Percentiles rank a stretch among this genome's conserved stretches.
phyloP scores from a whole-genome alignment of 108 stramenopile species.

The Pseudonitzschia multiseries region DNA sequence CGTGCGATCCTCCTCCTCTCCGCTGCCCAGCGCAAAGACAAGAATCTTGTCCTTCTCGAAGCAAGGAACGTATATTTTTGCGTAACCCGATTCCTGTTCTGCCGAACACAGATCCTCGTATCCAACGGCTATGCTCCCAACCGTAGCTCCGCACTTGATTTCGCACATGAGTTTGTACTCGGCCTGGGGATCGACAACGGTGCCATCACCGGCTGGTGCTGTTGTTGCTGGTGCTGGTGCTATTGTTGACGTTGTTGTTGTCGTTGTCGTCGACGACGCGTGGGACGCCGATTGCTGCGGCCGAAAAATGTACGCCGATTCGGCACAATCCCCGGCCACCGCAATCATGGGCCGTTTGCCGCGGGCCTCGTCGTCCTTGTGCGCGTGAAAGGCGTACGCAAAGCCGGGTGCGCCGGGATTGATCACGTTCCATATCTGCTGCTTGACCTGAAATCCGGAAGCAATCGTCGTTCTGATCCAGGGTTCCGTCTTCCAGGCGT shows the following conservation, averaged over 20 bases:
- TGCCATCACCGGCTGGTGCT: no score
- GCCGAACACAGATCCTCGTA: constrained; percentile 78
- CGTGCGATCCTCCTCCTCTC: constrained; percentile 36
- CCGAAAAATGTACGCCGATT: constrained; percentile 92
- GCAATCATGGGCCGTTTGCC: constrained; percentile 87
- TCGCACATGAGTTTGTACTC: constrained; percentile 88
- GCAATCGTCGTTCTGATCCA: constrained; percentile 87
- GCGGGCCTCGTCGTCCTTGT: constrained; percentile 34
- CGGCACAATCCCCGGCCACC: constrained; percentile 94
- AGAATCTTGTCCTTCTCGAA: constrained; percentile 92
- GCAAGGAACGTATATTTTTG: constrained; percentile 92
- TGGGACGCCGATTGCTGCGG: constrained; percentile 42
- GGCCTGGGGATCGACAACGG: constrained; percentile 48
- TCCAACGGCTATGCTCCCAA: constrained; percentile 89
- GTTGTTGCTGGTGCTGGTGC: no score
- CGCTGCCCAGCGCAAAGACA: constrained; percentile 78
- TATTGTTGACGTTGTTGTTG: no score
- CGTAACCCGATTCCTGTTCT: constrained; percentile 83
- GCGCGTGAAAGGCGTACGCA: constrained; percentile 90
- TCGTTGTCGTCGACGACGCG: constrained; percentile 5
- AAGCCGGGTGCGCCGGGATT: constrained; percentile 96
- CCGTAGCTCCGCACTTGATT: constrained; percentile 90
- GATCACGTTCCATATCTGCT: constrained; percentile 85
- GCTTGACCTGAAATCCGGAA: constrained; percentile 88
- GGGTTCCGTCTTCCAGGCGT: constrained; percentile 67